A percentile compares a stretch with the other conserved stretches of the same genome.
Conservation (phyloP, 1,284 basidiomycete species). For the Moesziomyces sp. region DNA sequence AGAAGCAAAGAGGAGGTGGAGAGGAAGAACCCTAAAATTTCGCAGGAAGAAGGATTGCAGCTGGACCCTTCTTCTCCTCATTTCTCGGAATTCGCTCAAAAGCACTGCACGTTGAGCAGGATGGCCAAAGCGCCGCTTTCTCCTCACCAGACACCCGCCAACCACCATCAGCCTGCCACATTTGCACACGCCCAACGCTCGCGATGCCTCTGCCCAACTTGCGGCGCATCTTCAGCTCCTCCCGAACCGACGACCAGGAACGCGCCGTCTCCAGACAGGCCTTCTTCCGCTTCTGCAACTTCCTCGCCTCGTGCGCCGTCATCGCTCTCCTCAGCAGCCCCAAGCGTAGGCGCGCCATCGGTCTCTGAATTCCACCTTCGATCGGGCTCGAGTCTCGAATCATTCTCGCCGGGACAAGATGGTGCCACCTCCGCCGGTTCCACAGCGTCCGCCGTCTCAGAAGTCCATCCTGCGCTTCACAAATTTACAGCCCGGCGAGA, state of each 20-base stretch:
- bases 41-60: too few species aligned
- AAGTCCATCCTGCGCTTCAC: constrained; percentile 10
- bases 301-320: constrained; percentile 56
- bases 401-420: not conserved
- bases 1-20: not conserved
- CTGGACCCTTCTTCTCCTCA: too few species aligned
- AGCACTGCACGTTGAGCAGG: too few species aligned
- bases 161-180: too few species aligned
- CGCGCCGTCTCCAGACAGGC: constrained; percentile 59
- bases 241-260: constrained; percentile 56
- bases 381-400: not conserved
- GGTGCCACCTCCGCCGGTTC: constrained; percentile 7
- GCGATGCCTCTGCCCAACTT: constrained; percentile 60
- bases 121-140: too few species aligned
- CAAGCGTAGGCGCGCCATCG: constrained; percentile 46
- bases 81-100: too few species aligned
- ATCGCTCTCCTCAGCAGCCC: constrained; percentile 60
- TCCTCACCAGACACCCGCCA: too few species aligned
- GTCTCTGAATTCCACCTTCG: constrained; percentile 9
- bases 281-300: constrained; percentile 62
- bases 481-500: constrained; percentile 24
- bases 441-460: not conserved
- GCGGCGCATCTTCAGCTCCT: constrained; percentile 59
- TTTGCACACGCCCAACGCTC: not conserved
- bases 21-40: not conserved